Conservation (phyloP, 371 early-diverging fungal genomes). For the Actinomucor elegans region DNA sequence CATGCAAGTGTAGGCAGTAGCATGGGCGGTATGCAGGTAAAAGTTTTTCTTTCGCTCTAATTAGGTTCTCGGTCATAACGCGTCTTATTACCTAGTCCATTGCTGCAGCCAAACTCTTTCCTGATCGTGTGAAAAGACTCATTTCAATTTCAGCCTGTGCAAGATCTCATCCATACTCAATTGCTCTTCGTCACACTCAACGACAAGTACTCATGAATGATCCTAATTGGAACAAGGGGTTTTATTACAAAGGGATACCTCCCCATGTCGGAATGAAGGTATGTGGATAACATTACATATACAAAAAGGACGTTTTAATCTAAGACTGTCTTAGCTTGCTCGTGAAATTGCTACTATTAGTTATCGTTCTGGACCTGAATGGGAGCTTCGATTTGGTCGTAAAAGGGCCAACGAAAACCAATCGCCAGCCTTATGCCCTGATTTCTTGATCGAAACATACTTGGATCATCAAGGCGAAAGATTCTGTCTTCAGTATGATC, state of each 20-base stretch:
- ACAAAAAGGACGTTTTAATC: too few relatives aligned
- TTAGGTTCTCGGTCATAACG: too few relatives aligned
- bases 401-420: conserved; percentile 71
- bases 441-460: conserved; percentile 94
- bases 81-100: conserved; percentile 61
- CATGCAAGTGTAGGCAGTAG: conserved; percentile 92
- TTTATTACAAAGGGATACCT: conserved; percentile 86
- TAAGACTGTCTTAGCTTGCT: conserved; percentile 61
- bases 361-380: conserved; percentile 95
- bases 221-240: conserved; percentile 93
- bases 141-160: conserved; percentile 91
- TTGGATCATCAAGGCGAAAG: conserved; percentile 94
- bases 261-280: conserved; percentile 96
- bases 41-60: too few relatives aligned
- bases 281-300: too few relatives aligned
- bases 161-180: conserved; percentile 93
- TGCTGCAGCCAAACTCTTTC: conserved; percentile 82
- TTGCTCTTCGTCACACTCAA: conserved; percentile 90
- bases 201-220: conserved; percentile 93
- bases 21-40: conserved; percentile 95
- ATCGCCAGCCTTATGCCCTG: conserved; percentile 86
- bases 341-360: conserved; percentile 84
- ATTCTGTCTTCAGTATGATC: conserved; percentile 90
- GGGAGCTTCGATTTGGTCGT: conserved; percentile 94
- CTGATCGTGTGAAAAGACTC: conserved; percentile 79